A percentile compares a stretch with the other conserved stretches of the same genome.
phyloP scores from a whole-genome alignment of 805 yeast species.

The Barnettozyma californica region DNA sequence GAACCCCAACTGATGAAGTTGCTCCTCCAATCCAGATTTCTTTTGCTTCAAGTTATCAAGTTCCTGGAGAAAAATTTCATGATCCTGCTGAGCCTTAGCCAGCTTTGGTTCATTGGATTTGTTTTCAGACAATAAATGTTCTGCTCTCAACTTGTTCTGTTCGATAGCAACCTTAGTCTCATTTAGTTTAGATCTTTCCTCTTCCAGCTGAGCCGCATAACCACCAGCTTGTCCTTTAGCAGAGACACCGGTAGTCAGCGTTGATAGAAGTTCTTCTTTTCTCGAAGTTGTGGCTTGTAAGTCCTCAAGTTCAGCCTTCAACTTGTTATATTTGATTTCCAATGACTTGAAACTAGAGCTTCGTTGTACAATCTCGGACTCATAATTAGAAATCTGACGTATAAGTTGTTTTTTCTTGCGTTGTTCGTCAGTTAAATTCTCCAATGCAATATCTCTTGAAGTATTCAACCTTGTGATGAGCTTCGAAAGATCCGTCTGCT shows the following conservation, averaged over 20 bases:
- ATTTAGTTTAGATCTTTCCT: constrained; percentile 51
- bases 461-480: constrained; percentile 66
- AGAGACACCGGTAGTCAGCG: constrained; percentile 85
- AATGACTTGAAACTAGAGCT: constrained; percentile 32
- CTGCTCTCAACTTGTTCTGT: constrained; percentile 52
- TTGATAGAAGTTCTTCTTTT: constrained; percentile 76
- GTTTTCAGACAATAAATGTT: constrained; percentile 51
- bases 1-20: constrained; percentile 52
- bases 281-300: constrained; percentile 44
- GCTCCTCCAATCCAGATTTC: constrained; percentile 33
- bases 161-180: constrained; percentile 51
- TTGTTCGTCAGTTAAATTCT: constrained; percentile 53
- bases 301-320: constrained; percentile 39
- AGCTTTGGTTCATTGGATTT: constrained; percentile 41
- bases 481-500: constrained; percentile 53
- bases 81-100: constrained; percentile 46
- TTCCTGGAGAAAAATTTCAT: constrained; percentile 35
- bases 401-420: constrained; percentile 31
- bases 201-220: constrained; percentile 64
- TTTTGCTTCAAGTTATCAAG: constrained; percentile 38
- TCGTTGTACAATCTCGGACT: constrained; percentile 31
- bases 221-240: constrained; percentile 75
- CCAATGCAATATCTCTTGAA: constrained; percentile 48
- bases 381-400: constrained; percentile 30
- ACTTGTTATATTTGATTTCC: constrained; percentile 40